These are phyloP conservation scores for Mallotus japonicus DNA, from an alignment of 441 rosid species.

Conservation along the genomic window DNA sequence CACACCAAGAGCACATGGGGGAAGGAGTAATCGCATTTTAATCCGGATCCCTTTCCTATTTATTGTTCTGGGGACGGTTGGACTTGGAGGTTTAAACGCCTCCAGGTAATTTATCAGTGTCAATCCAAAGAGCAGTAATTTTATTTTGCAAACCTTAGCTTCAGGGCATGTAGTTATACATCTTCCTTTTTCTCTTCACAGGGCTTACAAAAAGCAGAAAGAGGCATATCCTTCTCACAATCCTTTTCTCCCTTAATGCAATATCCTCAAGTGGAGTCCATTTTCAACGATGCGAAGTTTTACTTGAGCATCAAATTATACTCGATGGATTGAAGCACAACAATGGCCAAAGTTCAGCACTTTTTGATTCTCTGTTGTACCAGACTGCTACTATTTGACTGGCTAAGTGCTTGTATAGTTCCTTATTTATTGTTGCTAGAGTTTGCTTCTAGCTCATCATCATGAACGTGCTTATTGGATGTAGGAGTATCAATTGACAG, in stretches of 20 bases:
- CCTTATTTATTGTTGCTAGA: not conserved
- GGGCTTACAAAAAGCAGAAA: slow-evolving; percentile 74
- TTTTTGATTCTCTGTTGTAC: not conserved
- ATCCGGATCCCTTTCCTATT: slow-evolving; percentile 57
- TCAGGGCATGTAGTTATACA: not conserved
- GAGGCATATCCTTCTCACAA: slow-evolving; percentile 66
- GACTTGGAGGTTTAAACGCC: slow-evolving; percentile 67
- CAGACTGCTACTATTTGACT: not conserved
- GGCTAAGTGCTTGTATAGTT: not conserved
- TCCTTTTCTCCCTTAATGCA: slow-evolving; percentile 74
- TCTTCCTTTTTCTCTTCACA: slow-evolving; percentile 30
- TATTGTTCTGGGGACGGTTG: slow-evolving; percentile 63
- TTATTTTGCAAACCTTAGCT: not conserved
- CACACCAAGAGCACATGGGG: slow-evolving; percentile 46
- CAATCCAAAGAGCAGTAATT: not conserved
- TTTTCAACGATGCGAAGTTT: not conserved
- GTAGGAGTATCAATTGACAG: not conserved
- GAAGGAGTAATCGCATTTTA: slow-evolving; percentile 51
- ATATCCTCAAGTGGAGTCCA: not conserved
- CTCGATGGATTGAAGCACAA: not conserved
- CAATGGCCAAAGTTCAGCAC: not conserved
- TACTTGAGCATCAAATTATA: not conserved
- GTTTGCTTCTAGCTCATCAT: not conserved
- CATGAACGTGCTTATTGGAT: not conserved
- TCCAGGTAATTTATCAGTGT: slow-evolving; percentile 43